Base-by-base conservation (phyloP, 2,329 filamentous ascomycete genomes). In the Macroventuria anomochaeta region DNA sequence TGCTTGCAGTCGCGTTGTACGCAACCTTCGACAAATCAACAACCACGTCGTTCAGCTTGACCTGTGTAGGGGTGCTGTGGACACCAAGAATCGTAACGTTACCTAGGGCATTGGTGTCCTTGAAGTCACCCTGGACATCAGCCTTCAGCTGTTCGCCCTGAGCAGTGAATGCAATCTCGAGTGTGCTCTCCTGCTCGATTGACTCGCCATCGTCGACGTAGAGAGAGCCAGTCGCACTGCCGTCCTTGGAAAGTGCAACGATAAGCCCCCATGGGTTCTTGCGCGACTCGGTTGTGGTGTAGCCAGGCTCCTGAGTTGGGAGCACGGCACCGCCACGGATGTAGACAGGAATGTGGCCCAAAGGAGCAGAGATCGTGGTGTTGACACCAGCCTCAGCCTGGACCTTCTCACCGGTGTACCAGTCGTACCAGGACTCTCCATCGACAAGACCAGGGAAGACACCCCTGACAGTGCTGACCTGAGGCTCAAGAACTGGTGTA, bases 161-260 rank as follows among this genome's bases (percentile, higher is more conserved):
- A 0, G 77, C 79, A 1, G 72, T 68, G 56, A 86, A 82, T 63
- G 78, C 66, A 20, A 91, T 81, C 55, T 78, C 79, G 5, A 86
- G 78, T 0, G 81, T 86, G 0, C 79, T 76, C 11, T 81, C 77
- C 0, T 83, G 87, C 28, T 72, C 64, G 7, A 91, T 53, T 49
- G 85, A 89, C 74, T 88, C 87, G 1, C 90, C 89, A 62, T 93
- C 90, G 63, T 93, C 90, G 7, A 92, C 68, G 67, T 93, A 92
- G 25, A 93, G 72, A 15, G 77, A 71, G 0, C 89, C 89, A 2
- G 65, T 75, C 0, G 89, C 88, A 1, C 73, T 70, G 0, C 85
- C 85, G 13, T 80, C 65, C 1, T 67, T 63, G 57, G 82, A 79
- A 1, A 89, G 80, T 2, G 88, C 86, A 1, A 85, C 83, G 8